Evolutionary conservation across 495 filamentous ascomycete genomes (phyloP), one percentile per base, ranked within the genome.

Genomic region (Aspergillus affinis): DNA sequence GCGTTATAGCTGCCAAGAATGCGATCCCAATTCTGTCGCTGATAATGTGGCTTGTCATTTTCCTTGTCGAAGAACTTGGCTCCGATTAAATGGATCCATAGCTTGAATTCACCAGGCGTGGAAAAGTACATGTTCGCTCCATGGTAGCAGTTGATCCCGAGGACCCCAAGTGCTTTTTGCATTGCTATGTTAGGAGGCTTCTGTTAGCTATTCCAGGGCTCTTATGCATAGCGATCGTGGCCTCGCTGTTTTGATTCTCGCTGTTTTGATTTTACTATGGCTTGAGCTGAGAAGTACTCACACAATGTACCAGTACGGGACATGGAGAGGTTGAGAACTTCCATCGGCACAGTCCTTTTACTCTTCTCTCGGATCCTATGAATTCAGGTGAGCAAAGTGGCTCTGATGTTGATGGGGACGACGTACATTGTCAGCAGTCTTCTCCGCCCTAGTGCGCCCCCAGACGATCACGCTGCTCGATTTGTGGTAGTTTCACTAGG

Each of bases 271-370:
- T 13, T 48, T n/a, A 21, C 20, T 48, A 17, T 5, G 15, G 20
- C n/a, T 21, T 48, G 46, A 18, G n/a, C 2, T 19, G 15, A 6
- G 12, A 26, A 19, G 0, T 9, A 49, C 47, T 49, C 47, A 49
- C 47, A 49, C 47, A 49, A 2, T 9, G 47, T 49, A 6, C 47
- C 47, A 10, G 21, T 49, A 9, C 47, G 47, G 18, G 47, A 26
- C 47, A 49, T 49, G 21, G 47, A 49, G 7, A 49, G 47, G 13
- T 49, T 49, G 3, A 49, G 47, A 49, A 49, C 47, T 5, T 49
- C 47, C 47, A 49, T 49, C 13, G 47, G 47, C 12, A 41, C 36
- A 10, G 36, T 41, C 13, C 36, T 13, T 41, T 17, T 13, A 1
- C 10, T 17, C 36, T 2, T 41, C 2, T n/a, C 13, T 15, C 8